Evolutionary conservation across 768 basidiomycete genomes (phyloP).

Genomic region (Suillus discolor): DNA sequence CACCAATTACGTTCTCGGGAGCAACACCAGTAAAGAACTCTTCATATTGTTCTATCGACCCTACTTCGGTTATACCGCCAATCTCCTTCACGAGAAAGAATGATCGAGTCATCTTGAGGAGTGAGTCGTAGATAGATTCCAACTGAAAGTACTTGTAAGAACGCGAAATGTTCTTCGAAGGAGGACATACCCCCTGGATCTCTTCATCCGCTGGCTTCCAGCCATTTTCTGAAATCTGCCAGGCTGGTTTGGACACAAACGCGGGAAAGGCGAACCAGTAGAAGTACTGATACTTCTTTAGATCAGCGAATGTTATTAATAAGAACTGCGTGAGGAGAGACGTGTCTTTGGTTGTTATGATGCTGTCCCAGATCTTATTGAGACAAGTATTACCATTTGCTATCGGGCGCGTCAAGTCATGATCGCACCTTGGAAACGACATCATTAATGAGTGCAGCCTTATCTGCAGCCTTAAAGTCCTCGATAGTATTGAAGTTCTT

Average conservation of each 20-base stretch:
- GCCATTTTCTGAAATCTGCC: slow-evolving; percentile 73
- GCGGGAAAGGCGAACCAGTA: slow-evolving; percentile 99
- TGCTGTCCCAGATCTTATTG: slow-evolving; percentile 69
- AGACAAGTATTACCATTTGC: neutral
- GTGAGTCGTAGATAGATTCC: slow-evolving; percentile 50
- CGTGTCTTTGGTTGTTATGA: slow-evolving; percentile 52
- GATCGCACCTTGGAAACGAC: slow-evolving; percentile 63
- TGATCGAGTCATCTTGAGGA: slow-evolving; percentile 44
- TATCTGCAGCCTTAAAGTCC: slow-evolving; percentile 89
- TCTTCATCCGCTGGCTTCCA: slow-evolving; percentile 54
- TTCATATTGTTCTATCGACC: slow-evolving; percentile 57
- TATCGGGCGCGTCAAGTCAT: neutral
- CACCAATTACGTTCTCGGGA: slow-evolving; percentile 39
- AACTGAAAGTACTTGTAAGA: slow-evolving; percentile 40
- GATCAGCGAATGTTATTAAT: slow-evolving; percentile 91
- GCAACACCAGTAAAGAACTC: slow-evolving; percentile 56
- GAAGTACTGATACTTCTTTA: slow-evolving; percentile 97
- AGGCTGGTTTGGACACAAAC: slow-evolving; percentile 84
- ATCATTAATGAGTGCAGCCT: slow-evolving; percentile 81
- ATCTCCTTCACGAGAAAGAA: slow-evolving; percentile 65
- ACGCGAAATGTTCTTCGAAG: neutral
- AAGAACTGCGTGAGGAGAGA: slow-evolving; percentile 75
- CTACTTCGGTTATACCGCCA: slow-evolving; percentile 41
- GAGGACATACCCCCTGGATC: slow-evolving; percentile 30
- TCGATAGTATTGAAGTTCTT: slow-evolving; percentile 99